A percentile compares a stretch with the other conserved stretches of the same genome.
Conservation (phyloP, 208 protist species). For the Trypanosoma scelopori region DNA sequence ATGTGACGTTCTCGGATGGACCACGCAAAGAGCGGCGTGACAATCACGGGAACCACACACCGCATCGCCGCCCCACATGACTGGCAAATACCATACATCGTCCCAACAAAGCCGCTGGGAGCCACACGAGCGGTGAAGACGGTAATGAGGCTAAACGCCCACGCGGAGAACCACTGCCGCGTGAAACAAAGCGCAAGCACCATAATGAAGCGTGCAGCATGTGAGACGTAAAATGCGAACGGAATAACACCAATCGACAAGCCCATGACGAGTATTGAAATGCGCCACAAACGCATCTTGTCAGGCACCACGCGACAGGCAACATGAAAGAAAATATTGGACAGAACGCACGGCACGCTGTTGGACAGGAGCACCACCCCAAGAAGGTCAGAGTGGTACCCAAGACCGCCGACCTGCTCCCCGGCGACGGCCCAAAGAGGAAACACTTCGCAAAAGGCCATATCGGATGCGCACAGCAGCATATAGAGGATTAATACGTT, state of each 20-base stretch:
- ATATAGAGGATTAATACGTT: slow-evolving; percentile 63
- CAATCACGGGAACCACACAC: slow-evolving; percentile 52
- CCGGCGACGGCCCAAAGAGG: slow-evolving; percentile 47
- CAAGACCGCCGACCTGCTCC: slow-evolving; percentile 32
- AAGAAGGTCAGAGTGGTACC: slow-evolving; percentile 27
- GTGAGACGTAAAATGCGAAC: slow-evolving; percentile 19
- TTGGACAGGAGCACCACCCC: slow-evolving; percentile 45
- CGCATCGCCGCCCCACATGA: slow-evolving; percentile 66
- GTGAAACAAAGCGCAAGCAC: slow-evolving; percentile 42
- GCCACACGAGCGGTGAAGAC: slow-evolving; percentile 61
- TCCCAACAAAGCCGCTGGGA: slow-evolving; percentile 47
- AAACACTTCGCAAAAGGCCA: slow-evolving; percentile 55
- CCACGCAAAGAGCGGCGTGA: slow-evolving; percentile 79
- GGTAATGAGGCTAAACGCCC: slow-evolving; percentile 57
- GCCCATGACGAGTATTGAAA: slow-evolving; percentile 32
- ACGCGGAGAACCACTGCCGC: slow-evolving; percentile 56
- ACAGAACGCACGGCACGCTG: slow-evolving; percentile 42
- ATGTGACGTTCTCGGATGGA: slow-evolving; percentile 46
- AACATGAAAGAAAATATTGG: slow-evolving; percentile 42
- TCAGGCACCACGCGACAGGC: slow-evolving; percentile 31
- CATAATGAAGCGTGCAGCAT: slow-evolving; percentile 23
- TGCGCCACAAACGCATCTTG: slow-evolving; percentile 50
- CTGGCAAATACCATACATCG: slow-evolving; percentile 82
- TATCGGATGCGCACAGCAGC: slow-evolving; percentile 61
- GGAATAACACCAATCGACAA: slow-evolving; percentile 38